A percentile compares a stretch with the other conserved stretches of the same genome.
Evolutionary conservation across 208 protist species (phyloP).

Genomic region (Acanthamoeba triangularis): DNA sequence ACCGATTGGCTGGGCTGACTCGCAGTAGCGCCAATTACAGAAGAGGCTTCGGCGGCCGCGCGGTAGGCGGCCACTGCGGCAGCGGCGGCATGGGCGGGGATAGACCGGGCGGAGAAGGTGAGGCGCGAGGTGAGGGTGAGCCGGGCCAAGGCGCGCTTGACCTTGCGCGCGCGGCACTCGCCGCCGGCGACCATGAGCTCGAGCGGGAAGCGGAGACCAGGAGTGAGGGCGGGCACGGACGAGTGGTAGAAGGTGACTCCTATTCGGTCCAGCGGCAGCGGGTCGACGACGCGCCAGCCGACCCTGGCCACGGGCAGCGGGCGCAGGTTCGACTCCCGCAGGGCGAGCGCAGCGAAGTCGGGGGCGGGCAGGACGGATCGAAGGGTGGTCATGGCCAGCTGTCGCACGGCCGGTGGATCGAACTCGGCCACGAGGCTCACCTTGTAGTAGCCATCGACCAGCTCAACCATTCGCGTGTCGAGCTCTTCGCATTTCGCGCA

Average conservation of each 20-base stretch:
- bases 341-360: background rate
- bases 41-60: background rate
- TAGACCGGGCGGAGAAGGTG: background rate
- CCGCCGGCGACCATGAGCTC: constrained; percentile 1
- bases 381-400: background rate
- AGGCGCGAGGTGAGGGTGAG: background rate
- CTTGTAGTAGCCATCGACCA: background rate
- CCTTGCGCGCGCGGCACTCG: background rate
- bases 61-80: background rate
- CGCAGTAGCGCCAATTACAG: no score
- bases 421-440: background rate
- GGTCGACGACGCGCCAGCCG: background rate
- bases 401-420: background rate
- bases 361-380: background rate
- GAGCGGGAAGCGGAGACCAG: background rate
- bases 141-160: background rate
- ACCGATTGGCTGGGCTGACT: background rate
- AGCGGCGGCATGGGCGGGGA: background rate
- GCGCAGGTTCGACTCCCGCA: background rate
- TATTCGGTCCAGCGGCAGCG: background rate
- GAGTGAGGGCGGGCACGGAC: background rate
- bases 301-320: background rate
- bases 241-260: constrained; percentile 18
- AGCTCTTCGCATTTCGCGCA: background rate
- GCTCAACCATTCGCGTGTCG: background rate